These are phyloP conservation scores for Herpetomonas tarakana DNA, from an alignment of 208 protist genomes.

Conservation along the genomic window DNA sequence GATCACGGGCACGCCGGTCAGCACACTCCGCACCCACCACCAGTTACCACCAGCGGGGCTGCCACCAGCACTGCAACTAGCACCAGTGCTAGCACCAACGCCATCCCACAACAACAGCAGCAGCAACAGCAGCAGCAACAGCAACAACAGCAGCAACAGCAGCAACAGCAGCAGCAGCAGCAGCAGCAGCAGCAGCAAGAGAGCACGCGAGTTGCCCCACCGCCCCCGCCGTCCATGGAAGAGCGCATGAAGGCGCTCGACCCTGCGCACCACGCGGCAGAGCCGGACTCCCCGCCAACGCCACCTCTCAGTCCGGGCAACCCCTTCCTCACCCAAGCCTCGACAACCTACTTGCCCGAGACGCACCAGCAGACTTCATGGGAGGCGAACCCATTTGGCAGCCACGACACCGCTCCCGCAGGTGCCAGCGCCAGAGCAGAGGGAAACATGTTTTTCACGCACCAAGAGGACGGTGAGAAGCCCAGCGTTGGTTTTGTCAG, in stretches of 20 bases:
- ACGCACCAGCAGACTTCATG: no score
- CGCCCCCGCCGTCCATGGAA: not conserved
- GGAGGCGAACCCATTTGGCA: no score
- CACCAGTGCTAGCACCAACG: not conserved
- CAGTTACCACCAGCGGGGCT: not conserved
- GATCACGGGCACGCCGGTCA: not conserved
- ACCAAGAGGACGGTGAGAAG: not conserved
- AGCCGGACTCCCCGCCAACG: not conserved
- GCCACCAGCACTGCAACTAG: not conserved
- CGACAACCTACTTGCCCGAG: not conserved
- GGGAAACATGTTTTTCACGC: not conserved
- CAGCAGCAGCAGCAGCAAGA: not conserved
- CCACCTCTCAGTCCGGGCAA: not conserved
- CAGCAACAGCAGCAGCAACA: not conserved
- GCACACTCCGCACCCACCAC: no score
- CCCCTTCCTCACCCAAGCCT: slow-evolving; percentile 1
- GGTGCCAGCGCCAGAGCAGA: not conserved
- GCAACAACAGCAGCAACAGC: not conserved
- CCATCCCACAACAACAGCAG: not conserved
- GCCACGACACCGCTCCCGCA: no score
- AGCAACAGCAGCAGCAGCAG: not conserved
- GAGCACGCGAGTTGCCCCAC: not conserved
- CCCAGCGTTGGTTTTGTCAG: not conserved
- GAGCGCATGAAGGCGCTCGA: not conserved
- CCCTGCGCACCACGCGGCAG: not conserved